phyloP scores from a whole-genome alignment of 2,329 filamentous ascomycete species.

The Arthrobotrys iridis region DNA sequence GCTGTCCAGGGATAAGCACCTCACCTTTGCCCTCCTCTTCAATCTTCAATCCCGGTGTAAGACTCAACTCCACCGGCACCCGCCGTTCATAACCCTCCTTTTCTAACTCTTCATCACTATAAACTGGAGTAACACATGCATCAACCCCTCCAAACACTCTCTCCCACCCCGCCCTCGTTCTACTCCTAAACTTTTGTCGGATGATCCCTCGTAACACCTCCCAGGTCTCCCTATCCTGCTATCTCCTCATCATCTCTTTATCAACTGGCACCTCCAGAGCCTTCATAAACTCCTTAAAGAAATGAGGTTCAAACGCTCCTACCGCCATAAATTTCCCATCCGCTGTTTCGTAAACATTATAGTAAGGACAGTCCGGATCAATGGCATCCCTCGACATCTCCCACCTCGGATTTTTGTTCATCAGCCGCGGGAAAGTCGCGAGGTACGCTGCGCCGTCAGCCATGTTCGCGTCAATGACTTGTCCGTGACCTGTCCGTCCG shows the following conservation, averaged over 20 bases:
- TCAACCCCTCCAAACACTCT: constrained; percentile 85
- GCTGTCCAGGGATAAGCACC: constrained; percentile 4
- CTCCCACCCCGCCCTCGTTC: constrained; percentile 83
- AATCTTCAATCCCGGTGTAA: constrained; percentile 63
- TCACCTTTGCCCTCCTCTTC: background rate
- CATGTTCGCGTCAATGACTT: constrained; percentile 96
- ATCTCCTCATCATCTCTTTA: constrained; percentile 64
- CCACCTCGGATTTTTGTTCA: constrained; percentile 72
- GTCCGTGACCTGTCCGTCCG: constrained; percentile 73
- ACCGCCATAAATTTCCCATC: constrained; percentile 84
- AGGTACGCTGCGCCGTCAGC: constrained; percentile 86
- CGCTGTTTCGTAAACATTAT: constrained; percentile 84
- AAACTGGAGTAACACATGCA: constrained; percentile 88
- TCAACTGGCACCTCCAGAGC: constrained; percentile 71
- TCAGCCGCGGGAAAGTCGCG: constrained; percentile 78
- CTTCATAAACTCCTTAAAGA: constrained; percentile 75
- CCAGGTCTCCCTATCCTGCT: constrained; percentile 74
- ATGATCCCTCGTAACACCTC: constrained; percentile 72
- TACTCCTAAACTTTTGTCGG: constrained; percentile 71
- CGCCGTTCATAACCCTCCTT: constrained; percentile 65
- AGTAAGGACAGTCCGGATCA: constrained; percentile 86
- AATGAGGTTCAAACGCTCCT: constrained; percentile 85
- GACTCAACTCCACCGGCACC: constrained; percentile 61
- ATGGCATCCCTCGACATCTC: constrained; percentile 75
- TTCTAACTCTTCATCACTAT: constrained; percentile 78